These are phyloP conservation scores for Dactylellina drechsleri DNA, from an alignment of 2,329 filamentous ascomycete species.

Conservation along the genomic window DNA sequence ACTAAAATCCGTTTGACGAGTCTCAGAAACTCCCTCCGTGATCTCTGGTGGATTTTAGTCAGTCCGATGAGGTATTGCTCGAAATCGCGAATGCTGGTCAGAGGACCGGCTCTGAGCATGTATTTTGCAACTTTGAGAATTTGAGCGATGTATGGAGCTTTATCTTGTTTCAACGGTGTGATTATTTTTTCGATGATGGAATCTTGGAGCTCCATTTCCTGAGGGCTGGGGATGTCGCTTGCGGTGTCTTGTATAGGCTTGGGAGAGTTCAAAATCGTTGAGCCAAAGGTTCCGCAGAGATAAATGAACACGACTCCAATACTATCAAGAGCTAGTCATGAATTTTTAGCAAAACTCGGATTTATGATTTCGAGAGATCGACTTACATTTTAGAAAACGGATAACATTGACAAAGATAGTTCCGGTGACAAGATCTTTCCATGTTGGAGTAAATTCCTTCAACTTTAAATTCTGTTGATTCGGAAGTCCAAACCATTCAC, in stretches of 20 bases:
- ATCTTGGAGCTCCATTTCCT: slow-evolving; percentile 15
- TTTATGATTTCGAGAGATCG: background rate
- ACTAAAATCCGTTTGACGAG: slow-evolving; percentile 2
- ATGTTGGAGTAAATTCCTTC: background rate
- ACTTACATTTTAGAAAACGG: slow-evolving; percentile 26
- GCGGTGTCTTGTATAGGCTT: background rate
- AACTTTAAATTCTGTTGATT: background rate
- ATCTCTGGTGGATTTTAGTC: slow-evolving; percentile 12
- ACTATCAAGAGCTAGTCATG: slow-evolving; percentile 5
- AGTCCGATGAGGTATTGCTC: slow-evolving; percentile 25
- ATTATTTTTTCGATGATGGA: slow-evolving; percentile 21
- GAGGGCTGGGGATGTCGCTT: background rate
- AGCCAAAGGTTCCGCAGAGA: slow-evolving; percentile 18
- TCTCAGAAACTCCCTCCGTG: slow-evolving; percentile 8
- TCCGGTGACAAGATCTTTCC: slow-evolving; percentile 5
- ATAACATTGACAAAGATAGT: slow-evolving; percentile 10
- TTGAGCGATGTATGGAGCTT: background rate
- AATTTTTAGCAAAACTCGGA: background rate
- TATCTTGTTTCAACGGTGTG: slow-evolving; percentile 11
- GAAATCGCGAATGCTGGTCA: slow-evolving; percentile 9
- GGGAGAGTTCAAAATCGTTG: background rate
- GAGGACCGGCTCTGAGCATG: slow-evolving; percentile 8
- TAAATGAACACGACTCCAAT: slow-evolving; percentile 24
- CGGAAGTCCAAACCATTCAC: background rate
- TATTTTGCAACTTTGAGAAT: slow-evolving; percentile 12